Evolutionary conservation across 2,329 filamentous ascomycete genomes (phyloP), one percentile per base, ranked within the genome.

Genomic region (Orbilia javanica): DNA sequence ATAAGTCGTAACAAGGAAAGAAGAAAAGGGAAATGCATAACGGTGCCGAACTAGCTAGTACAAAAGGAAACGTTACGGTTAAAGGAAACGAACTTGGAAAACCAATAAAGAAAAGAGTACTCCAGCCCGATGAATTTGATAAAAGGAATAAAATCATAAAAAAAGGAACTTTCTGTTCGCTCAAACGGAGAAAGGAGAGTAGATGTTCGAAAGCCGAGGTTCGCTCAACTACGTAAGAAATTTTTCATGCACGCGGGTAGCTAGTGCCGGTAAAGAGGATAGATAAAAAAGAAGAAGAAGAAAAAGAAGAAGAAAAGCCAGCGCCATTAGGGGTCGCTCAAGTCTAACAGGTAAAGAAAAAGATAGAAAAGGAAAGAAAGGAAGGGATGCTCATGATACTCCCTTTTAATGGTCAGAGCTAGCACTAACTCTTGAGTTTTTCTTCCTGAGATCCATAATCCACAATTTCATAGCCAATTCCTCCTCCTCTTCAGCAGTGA

Each of bases 381-480:
- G 10, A 11, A 50, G 20, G 52, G 70, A n/a, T 13, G 31, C 31
- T 46, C 39, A 52, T 50, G 60, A 50, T 71, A 55, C 39, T 46
- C 60, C 34, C 18, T 60, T 20, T 42, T 42, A 20, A 27, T 25
- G 27, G 11, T 13, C 50, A 4, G 44, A 70, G 63, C 18, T 57
- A 42, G n/a, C 70, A 63, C n/a, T 42, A 20, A 44, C 53, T 31
- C n/a, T 53, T 25, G 66, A 72, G 52, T 70, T 50, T 22, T 57
- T 79, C 71, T 42, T 72, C 64, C 39, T 79, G 60, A 50, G 62
- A 69, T 70, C 79, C 70, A 31, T 60, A 69, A 29, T 60, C 42
- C 55, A 72, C 76, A 78, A 79, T 72, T 29, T 66, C 60, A 39
- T 57, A 46, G 79, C 57, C 79, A 80, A 34, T 67, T 72, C 15